phyloP scores from a whole-genome alignment of 129 eudicot genomes.

The Artemisia argyi region DNA sequence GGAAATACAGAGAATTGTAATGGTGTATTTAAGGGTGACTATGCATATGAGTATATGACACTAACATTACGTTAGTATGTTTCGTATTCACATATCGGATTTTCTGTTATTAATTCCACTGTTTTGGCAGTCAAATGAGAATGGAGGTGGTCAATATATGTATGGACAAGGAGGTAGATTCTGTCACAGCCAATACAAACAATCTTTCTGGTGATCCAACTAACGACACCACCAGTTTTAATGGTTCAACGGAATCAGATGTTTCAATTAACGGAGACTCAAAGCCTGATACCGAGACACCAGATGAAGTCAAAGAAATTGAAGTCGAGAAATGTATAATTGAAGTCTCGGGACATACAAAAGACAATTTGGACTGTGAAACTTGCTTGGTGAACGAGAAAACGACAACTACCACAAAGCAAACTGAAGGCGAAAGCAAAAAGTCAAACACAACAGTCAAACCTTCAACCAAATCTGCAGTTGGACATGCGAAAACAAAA shows the following conservation, averaged over 20 bases:
- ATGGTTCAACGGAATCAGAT: conserved; percentile 22
- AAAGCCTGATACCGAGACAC: conserved; percentile 28
- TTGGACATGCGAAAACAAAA: conserved; percentile 52
- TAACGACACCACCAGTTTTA: conserved; percentile 21
- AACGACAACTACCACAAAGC: conserved; percentile 35
- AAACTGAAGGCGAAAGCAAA: conserved; percentile 43
- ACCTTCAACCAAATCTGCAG: conserved; percentile 40
- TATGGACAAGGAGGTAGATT: conserved; percentile 63
- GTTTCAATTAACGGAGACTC: conserved; percentile 29
- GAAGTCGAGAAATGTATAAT: conserved; percentile 58
- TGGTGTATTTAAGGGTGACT: not conserved
- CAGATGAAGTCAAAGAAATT: conserved; percentile 44
- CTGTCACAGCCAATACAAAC: conserved; percentile 27
- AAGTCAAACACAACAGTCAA: conserved; percentile 38
- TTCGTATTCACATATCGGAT: not conserved
- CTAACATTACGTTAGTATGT: not conserved
- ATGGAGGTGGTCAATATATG: conserved; percentile 61
- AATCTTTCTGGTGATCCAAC: conserved; percentile 39
- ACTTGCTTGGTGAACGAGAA: conserved; percentile 42
- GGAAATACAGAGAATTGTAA: no score
- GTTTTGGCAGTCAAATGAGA: conserved; percentile 53
- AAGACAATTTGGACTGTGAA: conserved; percentile 28
- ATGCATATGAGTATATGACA: not conserved
- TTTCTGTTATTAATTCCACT: conserved; percentile 1
- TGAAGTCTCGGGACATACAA: conserved; percentile 33